phyloP scores from a whole-genome alignment of 192 early-diverging fungal species.

The Coemansia sp. region DNA sequence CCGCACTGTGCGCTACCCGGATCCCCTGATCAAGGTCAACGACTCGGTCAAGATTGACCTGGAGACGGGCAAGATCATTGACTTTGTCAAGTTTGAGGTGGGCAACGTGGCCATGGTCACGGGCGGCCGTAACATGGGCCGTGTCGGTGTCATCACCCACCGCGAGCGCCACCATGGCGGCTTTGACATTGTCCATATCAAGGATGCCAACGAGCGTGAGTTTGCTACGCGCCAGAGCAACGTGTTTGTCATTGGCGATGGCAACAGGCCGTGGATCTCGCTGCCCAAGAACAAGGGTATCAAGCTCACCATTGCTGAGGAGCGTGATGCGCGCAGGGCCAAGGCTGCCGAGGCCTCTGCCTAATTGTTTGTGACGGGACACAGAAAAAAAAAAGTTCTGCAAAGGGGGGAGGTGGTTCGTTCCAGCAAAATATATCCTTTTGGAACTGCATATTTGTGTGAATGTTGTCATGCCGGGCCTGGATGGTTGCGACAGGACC shows the following conservation, averaged over 20 bases:
- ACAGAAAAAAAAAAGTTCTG: neutral
- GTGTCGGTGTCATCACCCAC: conserved; percentile 94
- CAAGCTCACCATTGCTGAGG: conserved; percentile 98
- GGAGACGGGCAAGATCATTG: conserved; percentile 85
- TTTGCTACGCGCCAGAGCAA: conserved; percentile 98
- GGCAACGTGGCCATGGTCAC: conserved; percentile 97
- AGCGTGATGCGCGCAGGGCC: conserved; percentile 91
- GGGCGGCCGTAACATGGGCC: conserved; percentile 97
- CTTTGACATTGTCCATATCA: conserved; percentile 99
- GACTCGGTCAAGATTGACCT: conserved; percentile 98
- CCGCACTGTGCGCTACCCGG: conserved; percentile 98
- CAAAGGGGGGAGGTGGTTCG: no score
- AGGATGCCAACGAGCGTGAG: conserved; percentile 89
- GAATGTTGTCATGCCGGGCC: no score
- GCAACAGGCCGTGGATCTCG: conserved; percentile 91
- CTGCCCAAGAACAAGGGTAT: conserved; percentile 99
- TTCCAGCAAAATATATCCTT: neutral
- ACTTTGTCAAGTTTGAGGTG: conserved; percentile 95
- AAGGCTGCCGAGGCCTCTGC: conserved; percentile 48
- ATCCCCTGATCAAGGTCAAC: conserved; percentile 98
- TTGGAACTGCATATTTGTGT: neutral
- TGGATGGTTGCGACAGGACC: no score
- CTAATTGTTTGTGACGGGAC: conserved; percentile 7
- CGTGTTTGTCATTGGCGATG: conserved; percentile 80
- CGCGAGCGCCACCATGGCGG: conserved; percentile 95